Evolutionary conservation across 768 basidiomycete genomes (phyloP), one percentile per base, ranked within the genome.

Genomic region (Tylopilus vinaceipallidus): DNA sequence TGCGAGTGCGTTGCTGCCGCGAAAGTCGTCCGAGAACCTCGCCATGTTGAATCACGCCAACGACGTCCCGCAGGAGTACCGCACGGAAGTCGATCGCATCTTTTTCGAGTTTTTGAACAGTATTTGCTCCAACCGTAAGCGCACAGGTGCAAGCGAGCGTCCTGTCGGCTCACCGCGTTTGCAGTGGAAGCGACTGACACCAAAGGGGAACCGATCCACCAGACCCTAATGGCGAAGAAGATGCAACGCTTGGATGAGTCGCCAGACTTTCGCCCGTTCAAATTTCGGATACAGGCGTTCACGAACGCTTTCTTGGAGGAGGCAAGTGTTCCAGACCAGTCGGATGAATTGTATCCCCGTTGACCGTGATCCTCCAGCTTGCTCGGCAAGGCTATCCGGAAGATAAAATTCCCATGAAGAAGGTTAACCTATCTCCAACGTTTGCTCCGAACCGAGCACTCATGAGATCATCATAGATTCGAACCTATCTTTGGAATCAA

Each of bases 161-260:
- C 26, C 33, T 29, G 35, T 24, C 57, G 48, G 58, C 52, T 61
- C 39, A 60, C 47, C 45, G 34, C 52, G 35, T 53, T 58, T 64
- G 26, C 57, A 98, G 94, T 98, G 71, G 92, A 97, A 50, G 87
- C 90, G 4, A 88, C 85, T 42, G 97, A 98, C 64, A 77, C 82
- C 26, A 99, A 99, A 68, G 95, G 95, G 43, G 95, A 99, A 67
- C 86, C 90, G 37, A 93, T 99, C 50, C 95, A 99, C 64, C 95
- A 99, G 71, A 92, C 92, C 30, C 77, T 98, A 60, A 99, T 99
- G 95, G 88, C 95, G 1, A 98, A 98, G 77, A 91, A 91, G 77
- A 98, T 99, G 95, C 90, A 93, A 60, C 85, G 92, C 45, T 76
- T 98, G 48, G 95, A 97, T 66, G 95, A 98, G 73, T 94, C 91